phyloP scores from a whole-genome alignment of 2,329 filamentous ascomycete species.

The Arthrinium phaeospermum region DNA sequence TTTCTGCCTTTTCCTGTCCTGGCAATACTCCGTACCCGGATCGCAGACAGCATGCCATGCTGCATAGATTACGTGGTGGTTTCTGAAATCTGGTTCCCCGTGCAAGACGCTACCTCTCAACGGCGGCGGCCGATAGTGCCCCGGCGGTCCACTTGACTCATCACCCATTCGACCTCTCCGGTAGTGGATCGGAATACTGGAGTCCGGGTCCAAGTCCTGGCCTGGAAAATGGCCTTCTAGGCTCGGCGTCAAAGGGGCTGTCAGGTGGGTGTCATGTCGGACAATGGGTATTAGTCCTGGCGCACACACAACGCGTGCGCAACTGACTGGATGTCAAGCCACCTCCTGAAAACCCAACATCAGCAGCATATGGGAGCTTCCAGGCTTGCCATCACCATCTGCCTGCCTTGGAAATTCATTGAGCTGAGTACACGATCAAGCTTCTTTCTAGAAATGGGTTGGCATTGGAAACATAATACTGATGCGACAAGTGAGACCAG shows the following conservation, averaged over 20 bases:
- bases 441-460: not conserved
- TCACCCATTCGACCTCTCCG: constrained; percentile 8
- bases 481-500: not conserved
- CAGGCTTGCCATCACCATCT: not conserved
- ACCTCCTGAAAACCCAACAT: not conserved
- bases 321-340: constrained; percentile 3
- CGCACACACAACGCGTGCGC: not conserved
- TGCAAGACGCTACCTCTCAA: not conserved
- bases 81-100: not conserved
- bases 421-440: not conserved
- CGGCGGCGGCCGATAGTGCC: constrained; percentile 6
- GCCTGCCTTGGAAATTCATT: not conserved
- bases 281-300: not conserved
- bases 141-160: constrained; percentile 12
- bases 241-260: not conserved
- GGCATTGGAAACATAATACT: not conserved
- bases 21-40: not conserved
- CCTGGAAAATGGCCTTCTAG: not conserved
- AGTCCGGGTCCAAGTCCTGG: not conserved
- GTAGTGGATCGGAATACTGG: constrained; percentile 16
- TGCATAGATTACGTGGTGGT: not conserved
- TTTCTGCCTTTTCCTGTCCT: not conserved
- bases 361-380: not conserved
- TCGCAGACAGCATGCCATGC: not conserved
- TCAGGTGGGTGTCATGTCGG: not conserved